Conservation (phyloP, 2,329 filamentous ascomycete genomes). For the Chrysoporthe austroafricana region DNA sequence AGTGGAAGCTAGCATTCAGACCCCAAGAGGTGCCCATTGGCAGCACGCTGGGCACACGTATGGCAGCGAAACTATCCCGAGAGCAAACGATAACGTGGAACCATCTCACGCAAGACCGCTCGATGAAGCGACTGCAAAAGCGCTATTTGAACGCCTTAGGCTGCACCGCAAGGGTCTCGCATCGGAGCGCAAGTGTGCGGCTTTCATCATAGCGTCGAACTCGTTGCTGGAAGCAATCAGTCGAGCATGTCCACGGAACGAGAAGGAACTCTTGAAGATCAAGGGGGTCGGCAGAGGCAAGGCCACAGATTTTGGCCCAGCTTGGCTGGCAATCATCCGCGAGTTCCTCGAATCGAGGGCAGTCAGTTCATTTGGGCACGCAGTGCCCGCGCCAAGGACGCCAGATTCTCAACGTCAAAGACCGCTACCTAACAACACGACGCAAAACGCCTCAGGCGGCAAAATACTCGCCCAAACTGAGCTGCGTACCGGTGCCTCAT, state of each 20-base stretch:
- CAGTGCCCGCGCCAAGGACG: background rate
- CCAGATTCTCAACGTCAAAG: background rate
- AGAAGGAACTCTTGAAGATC: conserved; percentile 12
- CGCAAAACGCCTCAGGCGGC: background rate
- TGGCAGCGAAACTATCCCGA: background rate
- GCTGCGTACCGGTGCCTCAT: conserved; percentile 16
- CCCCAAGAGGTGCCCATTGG: background rate
- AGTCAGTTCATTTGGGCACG: background rate
- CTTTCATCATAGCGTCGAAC: conserved; percentile 18
- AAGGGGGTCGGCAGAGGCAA: conserved; percentile 16
- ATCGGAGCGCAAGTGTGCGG: conserved; percentile 10
- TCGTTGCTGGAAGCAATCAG: conserved; percentile 13
- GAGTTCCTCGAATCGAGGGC: conserved; percentile 2
- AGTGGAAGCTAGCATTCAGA: background rate
- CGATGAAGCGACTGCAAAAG: conserved; percentile 6
- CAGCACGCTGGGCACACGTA: background rate
- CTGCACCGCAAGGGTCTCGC: conserved; percentile 16
- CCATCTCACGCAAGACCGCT: background rate
- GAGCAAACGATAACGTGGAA: background rate
- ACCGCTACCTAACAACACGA: background rate
- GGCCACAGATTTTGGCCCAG: conserved; percentile 14
- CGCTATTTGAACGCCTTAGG: conserved; percentile 14
- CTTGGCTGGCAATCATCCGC: conserved; percentile 18
- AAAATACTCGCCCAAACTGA: background rate
- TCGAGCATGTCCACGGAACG: conserved; percentile 11